Percentiles rank a stretch among this genome's conserved stretches.
Evolutionary conservation across 176 grass and related monocot species (phyloP).

Genomic region (Rhynchospora tenuis): DNA sequence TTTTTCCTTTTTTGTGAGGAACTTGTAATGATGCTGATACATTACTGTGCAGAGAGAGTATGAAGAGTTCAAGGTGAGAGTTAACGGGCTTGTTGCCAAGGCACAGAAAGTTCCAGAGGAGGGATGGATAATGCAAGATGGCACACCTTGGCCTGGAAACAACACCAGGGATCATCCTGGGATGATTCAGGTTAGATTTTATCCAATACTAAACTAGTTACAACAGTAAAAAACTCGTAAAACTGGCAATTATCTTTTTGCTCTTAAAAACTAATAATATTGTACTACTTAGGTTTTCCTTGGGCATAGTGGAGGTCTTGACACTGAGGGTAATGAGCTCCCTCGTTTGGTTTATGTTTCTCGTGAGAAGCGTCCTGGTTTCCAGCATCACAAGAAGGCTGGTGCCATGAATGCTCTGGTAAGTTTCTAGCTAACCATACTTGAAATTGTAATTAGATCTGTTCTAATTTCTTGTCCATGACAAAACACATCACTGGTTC

Average conservation of each 20-base stretch:
- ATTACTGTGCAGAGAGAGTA: slow-evolving; percentile 80
- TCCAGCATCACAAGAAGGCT: slow-evolving; percentile 97
- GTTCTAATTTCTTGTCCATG: slow-evolving; percentile 24
- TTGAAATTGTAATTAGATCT: slow-evolving; percentile 9
- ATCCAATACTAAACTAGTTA: background rate
- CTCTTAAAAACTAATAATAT: background rate
- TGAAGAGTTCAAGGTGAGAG: slow-evolving; percentile 93
- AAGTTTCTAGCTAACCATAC: slow-evolving; percentile 40
- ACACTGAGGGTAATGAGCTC: slow-evolving; percentile 78
- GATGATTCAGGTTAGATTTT: slow-evolving; percentile 80
- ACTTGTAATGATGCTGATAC: slow-evolving; percentile 16
- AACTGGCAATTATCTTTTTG: slow-evolving; percentile 1
- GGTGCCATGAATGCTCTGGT: slow-evolving; percentile 99
- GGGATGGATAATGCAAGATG: slow-evolving; percentile 99
- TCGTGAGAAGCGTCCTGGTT: slow-evolving; percentile 98
- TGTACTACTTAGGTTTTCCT: slow-evolving; percentile 73
- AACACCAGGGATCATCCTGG: slow-evolving; percentile 99
- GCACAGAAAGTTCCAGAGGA: slow-evolving; percentile 95
- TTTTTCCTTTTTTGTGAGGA: background rate
- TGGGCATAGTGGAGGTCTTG: slow-evolving; percentile 95
- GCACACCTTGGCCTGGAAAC: slow-evolving; percentile 97
- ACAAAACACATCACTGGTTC: slow-evolving; percentile 13
- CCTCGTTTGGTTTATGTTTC: slow-evolving; percentile 98
- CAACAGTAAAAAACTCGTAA: slow-evolving; percentile 23
- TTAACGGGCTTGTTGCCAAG: slow-evolving; percentile 89